These are phyloP conservation scores for Colletotrichum caudatum DNA, from an alignment of 2,329 filamentous ascomycete species.

Conservation along the genomic window DNA sequence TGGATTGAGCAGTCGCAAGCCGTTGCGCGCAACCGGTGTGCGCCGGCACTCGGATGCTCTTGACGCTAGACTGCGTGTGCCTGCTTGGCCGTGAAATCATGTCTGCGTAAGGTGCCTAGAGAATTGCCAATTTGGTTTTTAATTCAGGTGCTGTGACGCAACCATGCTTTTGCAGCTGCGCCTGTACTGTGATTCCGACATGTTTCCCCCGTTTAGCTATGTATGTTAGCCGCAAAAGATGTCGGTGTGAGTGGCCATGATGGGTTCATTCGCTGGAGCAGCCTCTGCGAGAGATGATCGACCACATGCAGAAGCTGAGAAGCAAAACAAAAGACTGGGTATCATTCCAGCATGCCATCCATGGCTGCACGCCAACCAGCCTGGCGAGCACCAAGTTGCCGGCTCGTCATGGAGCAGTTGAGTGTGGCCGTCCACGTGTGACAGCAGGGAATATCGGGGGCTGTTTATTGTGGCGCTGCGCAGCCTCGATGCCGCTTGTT, in stretches of 20 bases:
- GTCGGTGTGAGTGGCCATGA: not conserved
- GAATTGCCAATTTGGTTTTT: not conserved
- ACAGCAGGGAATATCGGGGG: not conserved
- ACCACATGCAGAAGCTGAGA: not conserved
- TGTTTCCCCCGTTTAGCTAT: not conserved
- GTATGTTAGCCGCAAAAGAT: not conserved
- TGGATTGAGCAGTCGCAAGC: not conserved
- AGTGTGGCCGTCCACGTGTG: not conserved
- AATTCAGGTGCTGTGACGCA: not conserved
- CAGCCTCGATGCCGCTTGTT: constrained; percentile 32
- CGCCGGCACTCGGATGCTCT: not conserved
- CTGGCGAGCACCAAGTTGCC: not conserved
- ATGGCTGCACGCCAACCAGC: no score
- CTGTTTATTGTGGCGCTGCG: constrained; percentile 28
- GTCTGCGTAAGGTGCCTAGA: not conserved
- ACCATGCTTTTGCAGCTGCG: not conserved
- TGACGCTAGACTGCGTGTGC: not conserved
- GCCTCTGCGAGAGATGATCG: not conserved
- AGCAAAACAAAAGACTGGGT: not conserved
- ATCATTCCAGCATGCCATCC: not conserved
- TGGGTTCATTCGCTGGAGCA: not conserved
- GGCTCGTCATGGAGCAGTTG: constrained; percentile 4
- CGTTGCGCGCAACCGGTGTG: not conserved
- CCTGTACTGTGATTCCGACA: constrained; percentile 1
- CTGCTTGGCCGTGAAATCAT: not conserved